phyloP scores from a whole-genome alignment of 495 filamentous ascomycete species.

The Trichoderma orchidacearum region DNA sequence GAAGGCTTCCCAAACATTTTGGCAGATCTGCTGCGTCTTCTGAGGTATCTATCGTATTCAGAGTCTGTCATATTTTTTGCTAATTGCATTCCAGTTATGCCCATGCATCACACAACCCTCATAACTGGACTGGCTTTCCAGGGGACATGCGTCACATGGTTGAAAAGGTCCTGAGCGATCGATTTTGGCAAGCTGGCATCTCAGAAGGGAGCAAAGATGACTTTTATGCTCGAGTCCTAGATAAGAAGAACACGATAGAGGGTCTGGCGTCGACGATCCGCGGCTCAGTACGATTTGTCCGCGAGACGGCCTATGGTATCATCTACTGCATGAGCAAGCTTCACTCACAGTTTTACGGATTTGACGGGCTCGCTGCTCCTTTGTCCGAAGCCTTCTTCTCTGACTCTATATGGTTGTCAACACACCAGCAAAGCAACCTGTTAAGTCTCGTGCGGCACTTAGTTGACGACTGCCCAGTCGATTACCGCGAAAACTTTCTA shows the following conservation, averaged over 20 bases:
- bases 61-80: slow-evolving; percentile 4
- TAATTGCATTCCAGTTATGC: slow-evolving; percentile 43
- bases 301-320: slow-evolving; percentile 86
- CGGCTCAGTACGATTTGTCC: slow-evolving; percentile 73
- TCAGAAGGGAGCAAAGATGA: slow-evolving; percentile 89
- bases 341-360: slow-evolving; percentile 78
- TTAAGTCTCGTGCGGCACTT: slow-evolving; percentile 75
- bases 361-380: slow-evolving; percentile 68
- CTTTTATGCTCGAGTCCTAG: slow-evolving; percentile 82
- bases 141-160: slow-evolving; percentile 66
- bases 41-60: slow-evolving; percentile 40
- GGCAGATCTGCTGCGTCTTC: slow-evolving; percentile 72
- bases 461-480: slow-evolving; percentile 79
- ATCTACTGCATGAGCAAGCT: slow-evolving; percentile 86
- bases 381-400: slow-evolving; percentile 74
- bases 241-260: slow-evolving; percentile 79
- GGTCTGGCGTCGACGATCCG: slow-evolving; percentile 88
- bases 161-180: slow-evolving; percentile 75
- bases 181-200: slow-evolving; percentile 98
- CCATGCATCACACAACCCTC: slow-evolving; percentile 84
- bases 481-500: slow-evolving; percentile 64
- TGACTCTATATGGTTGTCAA: slow-evolving; percentile 71
- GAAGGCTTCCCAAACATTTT: slow-evolving; percentile 70
- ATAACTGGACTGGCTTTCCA: slow-evolving; percentile 70
- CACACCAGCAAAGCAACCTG: slow-evolving; percentile 84